Evolutionary conservation across 1,284 basidiomycete species (phyloP), one percentile per base, ranked within the genome.

Genomic region (Leccinum pseudoinsigne): DNA sequence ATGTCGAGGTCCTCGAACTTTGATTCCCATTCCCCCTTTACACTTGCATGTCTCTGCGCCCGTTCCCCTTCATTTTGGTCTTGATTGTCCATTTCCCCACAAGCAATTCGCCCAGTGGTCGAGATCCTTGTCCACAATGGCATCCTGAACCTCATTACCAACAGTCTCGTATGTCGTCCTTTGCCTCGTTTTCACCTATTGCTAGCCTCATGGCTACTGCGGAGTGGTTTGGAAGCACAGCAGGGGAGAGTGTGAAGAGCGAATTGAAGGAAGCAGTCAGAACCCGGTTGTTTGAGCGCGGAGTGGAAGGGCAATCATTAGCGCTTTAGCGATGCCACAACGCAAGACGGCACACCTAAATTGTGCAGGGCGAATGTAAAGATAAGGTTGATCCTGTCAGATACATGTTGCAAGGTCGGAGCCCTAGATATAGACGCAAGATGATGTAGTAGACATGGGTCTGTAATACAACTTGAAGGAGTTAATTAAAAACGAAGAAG

Each of bases 361-460:
- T 88, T 86, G 67, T 92, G 86, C 70, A 93, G 91, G 1, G 89
- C 87, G 56, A 26, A 26, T 26, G 26, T 26, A 26, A 26, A 28
- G 86, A 90, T 64, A 92, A 93, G 84, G 70, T 91, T 90, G 64
- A 93, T 85, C 61, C 90, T 82, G 66, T 93, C 90, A 5, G 85
- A 83, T 45, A 93, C 85, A 66, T 93, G 90, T 68, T 91, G 89
- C n/a, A 88, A 70, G 0, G 87, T 90, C 5, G 89, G 86, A 4
- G 86, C 85, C 64, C 87, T 84, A 4, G 88, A 87, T 60, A 84
- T 81, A 9, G 89, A 85, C 40, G 89, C 85, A 14, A 93, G 80
- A 59, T 90, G 87, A 4, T 28, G 28, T 28, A 28, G 28, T 28
- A 28, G 28, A 28, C 28, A 28, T 28, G 86, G 83, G 62, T 89